Base-by-base conservation (phyloP, 179 eudicot genomes). In the Beta macrorhiza region DNA sequence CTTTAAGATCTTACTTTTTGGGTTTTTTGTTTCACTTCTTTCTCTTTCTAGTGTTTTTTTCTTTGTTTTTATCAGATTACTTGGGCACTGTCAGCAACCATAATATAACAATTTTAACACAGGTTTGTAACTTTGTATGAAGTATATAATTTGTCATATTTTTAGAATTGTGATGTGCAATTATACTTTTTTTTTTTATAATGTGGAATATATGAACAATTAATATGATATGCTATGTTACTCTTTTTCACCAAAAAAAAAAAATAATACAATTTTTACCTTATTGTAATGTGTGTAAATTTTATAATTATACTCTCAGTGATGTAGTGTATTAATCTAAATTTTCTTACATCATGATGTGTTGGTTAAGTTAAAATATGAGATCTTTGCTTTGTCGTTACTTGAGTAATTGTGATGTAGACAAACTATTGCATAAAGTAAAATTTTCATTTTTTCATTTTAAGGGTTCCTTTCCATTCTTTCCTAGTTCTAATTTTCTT, bases 381-480 rank as follows among this genome's bases (percentile, higher is more conserved):
- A 75, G 14, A 75, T 58, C 67, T 75, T 75, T 75, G 56, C n/a
- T 2, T 75, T 75, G 67, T 59, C 67, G 19, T 59, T 75, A 42
- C 52, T 11, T 75, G 53, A 42, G 4, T 37, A 4, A 44, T 74
- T 55, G 63, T 29, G 49, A 74, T 53, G 22, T 22, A 16, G 25
- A 72, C 32, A 49, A 71, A 72, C 20, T 19, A 20, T 49, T 63
- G 37, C 5, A 5, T 49, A 3, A 42, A 68, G 4, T 68, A 14
- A 61, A 22, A 20, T 9, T 63, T 22, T 63, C 11, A 32, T 37
- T 47, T 67, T 67, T 67, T 51, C 49, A 14, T 25, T 37, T 67
- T 5, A 5, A 1, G 12, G 22, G 63, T 49, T 6, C 0, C 9
- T 49, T 49, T 49, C 7, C 7, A 49, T 49, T 49, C 11, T 49